Evolutionary conservation across 1,284 basidiomycete genomes (phyloP).

Genomic region (Gomphus bonarii): DNA sequence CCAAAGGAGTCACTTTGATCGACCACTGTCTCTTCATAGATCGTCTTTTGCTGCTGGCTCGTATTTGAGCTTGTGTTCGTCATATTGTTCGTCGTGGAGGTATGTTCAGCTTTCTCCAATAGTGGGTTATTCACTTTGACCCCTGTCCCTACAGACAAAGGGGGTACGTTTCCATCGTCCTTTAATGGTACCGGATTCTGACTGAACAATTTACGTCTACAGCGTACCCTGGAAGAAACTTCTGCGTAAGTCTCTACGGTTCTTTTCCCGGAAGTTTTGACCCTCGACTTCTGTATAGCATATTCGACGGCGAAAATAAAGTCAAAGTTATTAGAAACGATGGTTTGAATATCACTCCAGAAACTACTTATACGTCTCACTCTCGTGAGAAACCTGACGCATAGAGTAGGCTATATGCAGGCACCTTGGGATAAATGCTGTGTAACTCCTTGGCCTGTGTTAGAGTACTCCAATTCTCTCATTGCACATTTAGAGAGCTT

Average conservation of each 20-base stretch:
- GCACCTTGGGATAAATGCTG: neutral
- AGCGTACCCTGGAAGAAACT: slow-evolving; percentile 27
- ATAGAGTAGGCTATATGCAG: neutral
- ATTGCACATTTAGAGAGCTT: neutral
- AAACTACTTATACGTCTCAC: neutral
- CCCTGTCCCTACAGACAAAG: neutral
- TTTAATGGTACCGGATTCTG: neutral
- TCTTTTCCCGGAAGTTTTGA: neutral
- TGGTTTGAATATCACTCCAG: neutral
- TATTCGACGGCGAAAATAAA: slow-evolving; percentile 11
- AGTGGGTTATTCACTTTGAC: neutral
- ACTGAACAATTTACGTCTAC: neutral
- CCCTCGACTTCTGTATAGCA: neutral
- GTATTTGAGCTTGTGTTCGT: slow-evolving; percentile 29
- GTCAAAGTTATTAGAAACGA: slow-evolving; percentile 1
- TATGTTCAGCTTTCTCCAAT: slow-evolving; percentile 15
- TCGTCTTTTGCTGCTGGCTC: slow-evolving; percentile 34
- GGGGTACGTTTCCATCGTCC: neutral
- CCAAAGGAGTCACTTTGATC: neutral
- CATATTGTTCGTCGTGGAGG: slow-evolving; percentile 31
- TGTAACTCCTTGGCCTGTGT: neutral
- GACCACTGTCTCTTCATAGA: slow-evolving; percentile 16
- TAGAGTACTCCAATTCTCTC: no score
- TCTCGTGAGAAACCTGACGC: neutral
- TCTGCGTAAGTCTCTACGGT: slow-evolving; percentile 22